Percentiles rank a stretch among this genome's conserved stretches.
phyloP scores from a whole-genome alignment of 208 protist species.

The Porcisia deanei region DNA sequence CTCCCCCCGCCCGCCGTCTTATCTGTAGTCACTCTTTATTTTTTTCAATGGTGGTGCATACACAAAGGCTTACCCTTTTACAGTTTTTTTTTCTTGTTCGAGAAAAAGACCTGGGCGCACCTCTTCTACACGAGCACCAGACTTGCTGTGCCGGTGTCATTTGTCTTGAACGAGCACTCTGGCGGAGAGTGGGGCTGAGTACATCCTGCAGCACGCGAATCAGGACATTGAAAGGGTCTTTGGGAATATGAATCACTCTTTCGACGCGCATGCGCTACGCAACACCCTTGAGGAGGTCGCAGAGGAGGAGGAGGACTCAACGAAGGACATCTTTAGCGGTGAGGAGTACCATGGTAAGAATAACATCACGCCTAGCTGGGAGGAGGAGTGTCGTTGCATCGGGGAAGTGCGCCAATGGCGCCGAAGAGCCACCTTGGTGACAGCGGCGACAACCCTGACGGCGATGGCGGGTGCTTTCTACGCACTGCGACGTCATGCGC shows the following conservation, averaged over 20 bases:
- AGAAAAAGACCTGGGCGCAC: constrained; percentile 6
- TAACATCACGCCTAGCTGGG: constrained; percentile 3
- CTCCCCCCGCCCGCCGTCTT: neutral
- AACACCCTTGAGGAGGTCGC: constrained; percentile 12
- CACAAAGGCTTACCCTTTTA: neutral
- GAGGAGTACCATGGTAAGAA: neutral
- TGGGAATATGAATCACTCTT: constrained; percentile 37
- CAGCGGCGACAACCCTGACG: neutral
- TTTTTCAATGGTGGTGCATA: neutral
- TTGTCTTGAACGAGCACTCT: constrained; percentile 40
- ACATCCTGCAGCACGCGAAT: constrained; percentile 35
- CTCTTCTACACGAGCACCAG: constrained; percentile 22
- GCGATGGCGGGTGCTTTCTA: constrained; percentile 1
- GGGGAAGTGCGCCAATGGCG: constrained; percentile 15
- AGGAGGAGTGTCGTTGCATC: constrained; percentile 6
- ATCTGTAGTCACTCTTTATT: neutral
- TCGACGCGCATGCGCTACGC: constrained; percentile 24
- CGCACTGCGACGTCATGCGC: constrained; percentile 1
- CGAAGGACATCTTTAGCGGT: constrained; percentile 6
- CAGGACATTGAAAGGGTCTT: constrained; percentile 46
- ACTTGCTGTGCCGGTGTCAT: constrained; percentile 31
- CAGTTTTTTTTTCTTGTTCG: neutral
- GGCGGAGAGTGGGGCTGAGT: constrained; percentile 23
- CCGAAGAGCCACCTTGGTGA: neutral
- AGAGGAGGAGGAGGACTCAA: neutral